phyloP scores from a whole-genome alignment of 2,329 filamentous ascomycete species.

The Alternaria novae-zelandiae region DNA sequence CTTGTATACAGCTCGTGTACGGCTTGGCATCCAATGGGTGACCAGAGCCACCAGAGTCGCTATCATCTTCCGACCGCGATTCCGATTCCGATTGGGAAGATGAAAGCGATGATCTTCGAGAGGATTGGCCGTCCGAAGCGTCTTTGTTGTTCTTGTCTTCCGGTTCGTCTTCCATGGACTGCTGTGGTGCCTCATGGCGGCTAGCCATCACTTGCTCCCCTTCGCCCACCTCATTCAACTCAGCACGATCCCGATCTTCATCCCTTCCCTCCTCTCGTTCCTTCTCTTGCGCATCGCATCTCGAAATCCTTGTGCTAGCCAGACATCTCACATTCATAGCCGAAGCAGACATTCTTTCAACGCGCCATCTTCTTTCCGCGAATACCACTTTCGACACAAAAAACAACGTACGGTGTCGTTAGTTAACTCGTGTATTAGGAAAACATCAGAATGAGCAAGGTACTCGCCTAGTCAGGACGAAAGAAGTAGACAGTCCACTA shows the following conservation, averaged over 20 bases:
- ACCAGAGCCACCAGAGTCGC: background rate
- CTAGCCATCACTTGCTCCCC: background rate
- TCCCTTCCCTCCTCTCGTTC: background rate
- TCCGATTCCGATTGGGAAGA: conserved; percentile 5
- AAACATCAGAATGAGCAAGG: too few species aligned
- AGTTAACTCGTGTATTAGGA: too few species aligned
- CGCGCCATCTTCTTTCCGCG: background rate
- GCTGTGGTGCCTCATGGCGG: background rate
- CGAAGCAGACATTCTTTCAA: conserved; percentile 20
- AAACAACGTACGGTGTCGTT: too few species aligned
- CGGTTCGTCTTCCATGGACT: background rate
- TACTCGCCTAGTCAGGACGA: too few species aligned
- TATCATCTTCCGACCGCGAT: background rate
- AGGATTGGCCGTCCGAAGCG: background rate
- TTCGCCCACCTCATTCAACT: background rate
- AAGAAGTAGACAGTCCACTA: background rate
- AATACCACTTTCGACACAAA: background rate
- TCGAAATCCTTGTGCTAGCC: conserved; percentile 25
- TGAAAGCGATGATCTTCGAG: background rate
- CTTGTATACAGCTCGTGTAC: conserved; percentile 36
- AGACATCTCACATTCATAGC: conserved; percentile 27
- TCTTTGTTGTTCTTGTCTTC: background rate
- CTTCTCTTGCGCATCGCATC: conserved; percentile 1
- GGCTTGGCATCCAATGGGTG: background rate
- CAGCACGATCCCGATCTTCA: background rate